A percentile compares a stretch with the other conserved stretches of the same genome.
These are phyloP conservation scores for Cercis canadensis DNA, from an alignment of 306 rosid genomes.

Conservation along the genomic window DNA sequence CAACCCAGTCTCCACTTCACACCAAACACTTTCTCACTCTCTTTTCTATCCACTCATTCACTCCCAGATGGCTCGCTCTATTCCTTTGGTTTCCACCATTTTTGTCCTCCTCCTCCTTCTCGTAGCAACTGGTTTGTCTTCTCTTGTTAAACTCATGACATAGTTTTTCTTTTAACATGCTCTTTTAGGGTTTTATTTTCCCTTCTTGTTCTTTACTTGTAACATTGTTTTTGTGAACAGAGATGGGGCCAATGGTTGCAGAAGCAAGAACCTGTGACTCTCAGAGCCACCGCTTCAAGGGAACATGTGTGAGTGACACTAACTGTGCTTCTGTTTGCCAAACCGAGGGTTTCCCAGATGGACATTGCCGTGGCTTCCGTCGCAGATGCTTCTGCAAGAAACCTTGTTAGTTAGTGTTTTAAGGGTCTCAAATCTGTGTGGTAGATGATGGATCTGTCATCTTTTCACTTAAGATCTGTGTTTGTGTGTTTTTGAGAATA, in stretches of 20 bases:
- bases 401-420: slow-evolving; percentile 3
- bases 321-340: slow-evolving; percentile 45
- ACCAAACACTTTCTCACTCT: not conserved
- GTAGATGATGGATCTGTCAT: not conserved
- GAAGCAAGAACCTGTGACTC: slow-evolving; percentile 64
- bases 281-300: slow-evolving; percentile 51
- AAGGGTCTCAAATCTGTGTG: not conserved
- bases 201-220: not conserved
- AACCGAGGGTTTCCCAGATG: slow-evolving; percentile 43
- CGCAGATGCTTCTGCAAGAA: slow-evolving; percentile 46
- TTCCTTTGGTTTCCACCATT: slow-evolving; percentile 46
- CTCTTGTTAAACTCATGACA: not conserved
- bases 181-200: not conserved
- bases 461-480: not conserved
- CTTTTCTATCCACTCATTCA: not conserved
- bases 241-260: slow-evolving; percentile 57
- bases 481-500: too few species aligned
- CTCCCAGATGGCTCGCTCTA: slow-evolving; percentile 48
- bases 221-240: slow-evolving; percentile 22
- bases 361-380: slow-evolving; percentile 48
- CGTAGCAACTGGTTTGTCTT: slow-evolving; percentile 51
- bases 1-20: not conserved
- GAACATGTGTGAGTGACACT: slow-evolving; percentile 27
- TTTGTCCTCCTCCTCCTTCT: slow-evolving; percentile 55
- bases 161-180: not conserved